phyloP scores from a whole-genome alignment of 768 basidiomycete genomes.

The Leccinum uliginosum region DNA sequence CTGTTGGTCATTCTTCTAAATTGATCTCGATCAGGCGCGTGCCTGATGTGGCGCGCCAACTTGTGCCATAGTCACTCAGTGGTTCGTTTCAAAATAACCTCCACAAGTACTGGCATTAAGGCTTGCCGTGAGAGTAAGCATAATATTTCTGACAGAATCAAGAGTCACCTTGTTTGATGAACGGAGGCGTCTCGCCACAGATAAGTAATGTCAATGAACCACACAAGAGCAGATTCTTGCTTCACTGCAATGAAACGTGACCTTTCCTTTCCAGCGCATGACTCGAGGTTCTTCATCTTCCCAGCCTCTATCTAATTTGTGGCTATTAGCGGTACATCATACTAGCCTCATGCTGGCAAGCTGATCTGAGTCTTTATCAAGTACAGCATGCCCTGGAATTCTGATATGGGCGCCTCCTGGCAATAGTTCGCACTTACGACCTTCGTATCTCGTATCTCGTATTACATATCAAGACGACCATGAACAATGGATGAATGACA shows the following conservation, averaged over 20 bases:
- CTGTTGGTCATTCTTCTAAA: conserved; percentile 1
- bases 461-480: neutral
- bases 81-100: conserved; percentile 16
- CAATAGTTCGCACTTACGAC: neutral
- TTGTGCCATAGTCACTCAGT: neutral
- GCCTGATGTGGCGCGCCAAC: conserved; percentile 9
- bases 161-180: conserved; percentile 8
- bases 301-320: neutral
- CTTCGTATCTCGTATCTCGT: neutral
- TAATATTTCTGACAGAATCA: conserved; percentile 4
- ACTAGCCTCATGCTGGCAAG: neutral
- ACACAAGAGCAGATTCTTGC: neutral
- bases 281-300: neutral
- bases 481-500: neutral
- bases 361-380: neutral
- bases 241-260: conserved; percentile 1
- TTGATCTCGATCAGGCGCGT: conserved; percentile 1
- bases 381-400: conserved; percentile 14
- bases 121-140: neutral
- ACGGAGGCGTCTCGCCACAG: conserved; percentile 11
- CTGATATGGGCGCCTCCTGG: neutral
- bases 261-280: neutral
- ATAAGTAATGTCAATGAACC: neutral
- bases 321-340: neutral
- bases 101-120: neutral